phyloP scores from a whole-genome alignment of 345 rosid species.

The Lepidium didymum region DNA sequence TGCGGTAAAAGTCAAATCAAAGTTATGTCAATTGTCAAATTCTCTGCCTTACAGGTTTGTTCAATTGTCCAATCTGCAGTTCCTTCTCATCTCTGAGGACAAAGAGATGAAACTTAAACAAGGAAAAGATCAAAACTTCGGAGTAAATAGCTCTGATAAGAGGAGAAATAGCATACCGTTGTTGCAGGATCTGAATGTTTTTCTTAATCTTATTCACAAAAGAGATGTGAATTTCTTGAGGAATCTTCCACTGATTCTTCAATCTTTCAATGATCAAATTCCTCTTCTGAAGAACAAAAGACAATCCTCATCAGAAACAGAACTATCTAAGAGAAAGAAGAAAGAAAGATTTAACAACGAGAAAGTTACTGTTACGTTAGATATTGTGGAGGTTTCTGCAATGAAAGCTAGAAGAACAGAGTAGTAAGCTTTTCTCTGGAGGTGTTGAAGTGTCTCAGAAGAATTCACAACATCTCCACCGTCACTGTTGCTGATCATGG shows the following conservation, averaged over 20 bases:
- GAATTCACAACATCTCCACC: no score
- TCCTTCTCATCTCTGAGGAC: background rate
- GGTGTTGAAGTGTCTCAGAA: background rate
- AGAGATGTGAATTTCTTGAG: no score
- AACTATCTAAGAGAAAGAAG: background rate
- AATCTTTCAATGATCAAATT: background rate
- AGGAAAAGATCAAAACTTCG: background rate
- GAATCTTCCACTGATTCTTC: background rate
- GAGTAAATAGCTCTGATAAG: background rate
- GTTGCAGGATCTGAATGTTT: no score
- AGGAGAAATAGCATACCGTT: background rate
- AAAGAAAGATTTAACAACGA: background rate
- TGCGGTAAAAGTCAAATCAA: background rate
- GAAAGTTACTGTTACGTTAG: conserved; percentile 1
- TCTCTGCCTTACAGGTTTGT: background rate
- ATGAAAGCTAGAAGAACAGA: conserved; percentile 2
- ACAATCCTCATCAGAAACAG: background rate
- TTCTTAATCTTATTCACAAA: no score
- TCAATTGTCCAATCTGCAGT: background rate
- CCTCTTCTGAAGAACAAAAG: conserved; percentile 2
- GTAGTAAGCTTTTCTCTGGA: conserved; percentile 2
- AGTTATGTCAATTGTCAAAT: background rate
- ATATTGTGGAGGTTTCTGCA: background rate
- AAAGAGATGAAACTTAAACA: background rate
- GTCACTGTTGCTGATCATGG: no score